Conservation (phyloP, 192 early-diverging fungal genomes). For the Jimgerdemannia flammicorona region DNA sequence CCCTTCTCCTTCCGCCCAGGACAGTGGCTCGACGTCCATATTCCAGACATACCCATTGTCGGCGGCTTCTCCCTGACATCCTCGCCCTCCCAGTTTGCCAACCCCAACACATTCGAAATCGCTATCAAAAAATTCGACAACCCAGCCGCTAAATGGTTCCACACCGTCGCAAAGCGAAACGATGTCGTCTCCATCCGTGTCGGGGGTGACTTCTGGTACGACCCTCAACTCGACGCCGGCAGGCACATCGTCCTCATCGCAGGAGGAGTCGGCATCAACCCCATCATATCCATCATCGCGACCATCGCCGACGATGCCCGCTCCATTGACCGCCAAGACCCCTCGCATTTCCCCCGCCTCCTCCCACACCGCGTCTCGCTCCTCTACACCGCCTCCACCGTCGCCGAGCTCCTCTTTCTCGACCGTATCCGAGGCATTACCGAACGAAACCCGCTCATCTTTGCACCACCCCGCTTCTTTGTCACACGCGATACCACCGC, state of each 20-base stretch:
- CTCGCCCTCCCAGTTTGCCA: background rate
- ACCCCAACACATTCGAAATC: conserved; percentile 4
- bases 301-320: conserved; percentile 7
- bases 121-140: conserved; percentile 16
- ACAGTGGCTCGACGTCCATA: conserved; percentile 24
- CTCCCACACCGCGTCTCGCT: background rate
- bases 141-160: conserved; percentile 23
- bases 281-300: conserved; percentile 1
- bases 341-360: background rate
- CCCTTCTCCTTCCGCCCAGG: conserved; percentile 18
- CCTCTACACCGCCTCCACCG: conserved; percentile 12
- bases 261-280: conserved; percentile 25
- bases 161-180: conserved; percentile 6
- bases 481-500: background rate
- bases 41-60: conserved; percentile 9
- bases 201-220: conserved; percentile 16
- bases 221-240: background rate
- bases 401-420: conserved; percentile 18
- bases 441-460: background rate
- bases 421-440: conserved; percentile 9
- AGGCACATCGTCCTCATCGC: conserved; percentile 11
- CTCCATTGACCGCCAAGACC: background rate
- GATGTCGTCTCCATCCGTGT: conserved; percentile 12
- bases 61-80: conserved; percentile 25
- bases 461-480: conserved; percentile 13